Conservation (phyloP, 768 basidiomycete genomes). For the Symmetrospora coprosmae region DNA sequence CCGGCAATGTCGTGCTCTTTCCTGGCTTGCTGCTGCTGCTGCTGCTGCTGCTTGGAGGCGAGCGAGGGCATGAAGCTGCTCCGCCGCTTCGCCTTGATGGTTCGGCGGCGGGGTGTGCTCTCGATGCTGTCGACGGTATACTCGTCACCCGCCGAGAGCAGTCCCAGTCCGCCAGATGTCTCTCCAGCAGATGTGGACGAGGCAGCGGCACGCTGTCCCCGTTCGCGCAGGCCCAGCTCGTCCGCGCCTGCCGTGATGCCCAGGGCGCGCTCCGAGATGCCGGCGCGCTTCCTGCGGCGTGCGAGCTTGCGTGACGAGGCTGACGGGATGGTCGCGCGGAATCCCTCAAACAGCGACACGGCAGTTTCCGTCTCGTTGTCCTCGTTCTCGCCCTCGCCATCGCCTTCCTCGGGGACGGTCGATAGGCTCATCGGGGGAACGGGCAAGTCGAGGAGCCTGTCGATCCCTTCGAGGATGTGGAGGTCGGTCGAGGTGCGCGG, state of each 20-base stretch:
- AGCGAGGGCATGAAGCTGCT: conserved; percentile 1
- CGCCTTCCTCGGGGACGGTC: neutral
- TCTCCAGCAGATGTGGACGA: too few species aligned
- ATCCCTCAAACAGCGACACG: conserved; percentile 11
- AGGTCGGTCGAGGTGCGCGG: neutral
- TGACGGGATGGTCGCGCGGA: conserved; percentile 15
- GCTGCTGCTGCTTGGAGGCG: neutral
- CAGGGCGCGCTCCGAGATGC: neutral
- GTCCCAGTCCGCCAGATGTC: too few species aligned
- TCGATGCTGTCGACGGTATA: conserved; percentile 14
- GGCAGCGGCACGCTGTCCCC: conserved; percentile 9
- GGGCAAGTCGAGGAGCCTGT: neutral
- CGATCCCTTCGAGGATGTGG: conserved; percentile 9
- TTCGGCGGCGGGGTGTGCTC: conserved; percentile 3
- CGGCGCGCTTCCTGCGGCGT: neutral
- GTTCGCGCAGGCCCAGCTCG: conserved; percentile 11
- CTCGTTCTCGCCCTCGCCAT: neutral
- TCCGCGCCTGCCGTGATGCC: conserved; percentile 5
- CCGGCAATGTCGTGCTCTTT: neutral
- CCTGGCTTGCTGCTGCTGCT: neutral
- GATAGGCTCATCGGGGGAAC: neutral
- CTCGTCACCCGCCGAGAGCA: neutral
- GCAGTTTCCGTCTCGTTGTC: neutral
- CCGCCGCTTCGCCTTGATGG: neutral
- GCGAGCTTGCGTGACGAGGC: conserved; percentile 1